These are phyloP conservation scores for Teratosphaeria viscida DNA, from an alignment of 2,329 filamentous ascomycete genomes.

Conservation along the genomic window DNA sequence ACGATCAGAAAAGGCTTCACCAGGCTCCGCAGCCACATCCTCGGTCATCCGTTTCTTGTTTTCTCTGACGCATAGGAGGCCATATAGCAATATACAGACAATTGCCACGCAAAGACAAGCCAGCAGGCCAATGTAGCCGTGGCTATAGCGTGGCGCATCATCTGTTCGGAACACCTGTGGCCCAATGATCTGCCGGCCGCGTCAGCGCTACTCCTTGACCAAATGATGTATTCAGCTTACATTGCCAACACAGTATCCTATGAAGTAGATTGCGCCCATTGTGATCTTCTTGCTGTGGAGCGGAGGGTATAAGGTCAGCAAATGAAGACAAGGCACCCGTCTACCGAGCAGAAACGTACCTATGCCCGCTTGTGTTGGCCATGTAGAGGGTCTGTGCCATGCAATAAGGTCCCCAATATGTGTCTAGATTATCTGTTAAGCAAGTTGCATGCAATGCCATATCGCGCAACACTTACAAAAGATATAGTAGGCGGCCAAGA, in stretches of 20 bases:
- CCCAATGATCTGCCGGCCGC: not conserved
- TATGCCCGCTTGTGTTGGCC: constrained; percentile 22
- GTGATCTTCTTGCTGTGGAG: constrained; percentile 19
- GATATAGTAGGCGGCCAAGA: constrained; percentile 30
- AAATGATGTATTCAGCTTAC: not conserved
- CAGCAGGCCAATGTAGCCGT: not conserved
- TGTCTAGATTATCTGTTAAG: constrained; percentile 11
- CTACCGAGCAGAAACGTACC: too few species aligned
- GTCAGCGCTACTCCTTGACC: not conserved
- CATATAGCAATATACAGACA: not conserved
- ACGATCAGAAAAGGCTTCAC: not conserved
- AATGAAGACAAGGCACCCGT: too few species aligned
- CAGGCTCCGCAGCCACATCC: not conserved
- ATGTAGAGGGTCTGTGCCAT: constrained; percentile 22
- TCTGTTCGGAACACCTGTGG: constrained; percentile 1
- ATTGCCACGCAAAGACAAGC: not conserved
- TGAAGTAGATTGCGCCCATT: constrained; percentile 16
- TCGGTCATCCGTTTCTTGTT: not conserved
- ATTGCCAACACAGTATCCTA: constrained; percentile 12
- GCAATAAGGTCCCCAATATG: constrained; percentile 27
- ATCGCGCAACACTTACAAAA: constrained; percentile 8
- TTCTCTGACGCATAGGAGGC: not conserved
- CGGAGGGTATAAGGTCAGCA: too few species aligned
- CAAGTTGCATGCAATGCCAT: not conserved
- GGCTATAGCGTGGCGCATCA: not conserved